These are phyloP conservation scores for Excoecaria agallocha DNA, from an alignment of 345 rosid species.

Conservation along the genomic window DNA sequence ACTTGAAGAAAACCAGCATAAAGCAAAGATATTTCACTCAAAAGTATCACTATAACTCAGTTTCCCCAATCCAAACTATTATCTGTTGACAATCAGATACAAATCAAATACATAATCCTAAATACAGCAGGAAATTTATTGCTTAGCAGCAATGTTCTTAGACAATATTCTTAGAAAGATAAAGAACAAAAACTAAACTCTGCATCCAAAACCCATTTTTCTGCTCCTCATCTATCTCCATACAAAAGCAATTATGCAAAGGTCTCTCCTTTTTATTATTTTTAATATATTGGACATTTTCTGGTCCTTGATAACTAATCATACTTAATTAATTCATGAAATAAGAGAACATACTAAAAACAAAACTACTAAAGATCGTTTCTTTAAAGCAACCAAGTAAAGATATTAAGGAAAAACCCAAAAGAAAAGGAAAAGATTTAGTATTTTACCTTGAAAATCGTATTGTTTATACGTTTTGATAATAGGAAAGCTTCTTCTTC, in stretches of 20 bases:
- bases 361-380: background rate
- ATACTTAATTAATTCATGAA: background rate
- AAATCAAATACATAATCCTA: background rate
- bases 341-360: background rate
- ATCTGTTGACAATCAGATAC: background rate
- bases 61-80: background rate
- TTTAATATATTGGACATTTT: background rate
- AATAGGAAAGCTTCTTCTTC: background rate
- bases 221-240: too few relatives aligned
- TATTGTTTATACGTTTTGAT: constrained; percentile 12
- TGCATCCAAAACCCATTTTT: too few relatives aligned
- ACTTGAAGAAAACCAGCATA: background rate
- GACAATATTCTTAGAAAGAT: too few relatives aligned
- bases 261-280: background rate
- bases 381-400: background rate
- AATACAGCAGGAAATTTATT: too few relatives aligned
- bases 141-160: too few relatives aligned
- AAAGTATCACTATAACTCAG: background rate
- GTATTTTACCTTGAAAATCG: constrained; percentile 18
- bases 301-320: background rate
- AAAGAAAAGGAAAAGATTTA: background rate
- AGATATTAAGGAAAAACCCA: background rate
- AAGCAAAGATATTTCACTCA: background rate
- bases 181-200: too few relatives aligned
- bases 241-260: too few relatives aligned